Evolutionary conservation across 345 rosid species (phyloP).

Genomic region (Acer negundo): DNA sequence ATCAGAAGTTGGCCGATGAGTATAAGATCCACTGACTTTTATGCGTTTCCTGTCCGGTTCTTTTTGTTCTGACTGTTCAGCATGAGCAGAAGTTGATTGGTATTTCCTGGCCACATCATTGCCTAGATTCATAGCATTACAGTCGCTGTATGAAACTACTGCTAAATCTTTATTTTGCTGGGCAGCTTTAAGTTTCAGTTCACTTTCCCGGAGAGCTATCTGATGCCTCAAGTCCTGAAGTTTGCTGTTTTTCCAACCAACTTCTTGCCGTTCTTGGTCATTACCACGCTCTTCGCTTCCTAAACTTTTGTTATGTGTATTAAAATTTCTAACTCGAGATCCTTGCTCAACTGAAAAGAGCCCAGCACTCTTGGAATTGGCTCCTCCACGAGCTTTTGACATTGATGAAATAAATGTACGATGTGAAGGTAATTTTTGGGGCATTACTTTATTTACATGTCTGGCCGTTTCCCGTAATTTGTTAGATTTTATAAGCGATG

Average conservation of each 20-base stretch:
- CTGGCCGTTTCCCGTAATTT: conserved; percentile 36
- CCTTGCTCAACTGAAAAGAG: conserved; percentile 36
- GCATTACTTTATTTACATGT: conserved; percentile 33
- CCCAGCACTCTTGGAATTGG: conserved; percentile 33
- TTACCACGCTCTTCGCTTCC: conserved; percentile 44
- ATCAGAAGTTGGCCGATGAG: conserved; percentile 38
- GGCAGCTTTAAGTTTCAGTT: conserved; percentile 69
- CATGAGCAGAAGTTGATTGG: conserved; percentile 37
- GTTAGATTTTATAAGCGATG: conserved; percentile 31
- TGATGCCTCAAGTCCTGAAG: conserved; percentile 86
- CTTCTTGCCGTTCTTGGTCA: conserved; percentile 48
- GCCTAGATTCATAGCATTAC: conserved; percentile 27
- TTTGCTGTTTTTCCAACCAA: conserved; percentile 45
- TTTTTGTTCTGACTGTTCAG: conserved; percentile 37
- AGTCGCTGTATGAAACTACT: conserved; percentile 31
- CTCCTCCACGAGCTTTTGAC: conserved; percentile 40
- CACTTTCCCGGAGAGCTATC: conserved; percentile 86
- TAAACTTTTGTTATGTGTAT: conserved; percentile 36
- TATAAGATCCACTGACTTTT: conserved; percentile 43
- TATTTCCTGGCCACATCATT: conserved; percentile 41
- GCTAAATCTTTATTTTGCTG: conserved; percentile 57
- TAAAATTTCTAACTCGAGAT: conserved; percentile 39
- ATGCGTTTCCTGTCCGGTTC: conserved; percentile 74
- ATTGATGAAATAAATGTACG: conserved; percentile 42
- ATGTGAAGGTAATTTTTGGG: conserved; percentile 46